Evolutionary conservation across 306 rosid species (phyloP), one percentile per base, ranked within the genome.

Genomic region (Quercus variabilis): DNA sequence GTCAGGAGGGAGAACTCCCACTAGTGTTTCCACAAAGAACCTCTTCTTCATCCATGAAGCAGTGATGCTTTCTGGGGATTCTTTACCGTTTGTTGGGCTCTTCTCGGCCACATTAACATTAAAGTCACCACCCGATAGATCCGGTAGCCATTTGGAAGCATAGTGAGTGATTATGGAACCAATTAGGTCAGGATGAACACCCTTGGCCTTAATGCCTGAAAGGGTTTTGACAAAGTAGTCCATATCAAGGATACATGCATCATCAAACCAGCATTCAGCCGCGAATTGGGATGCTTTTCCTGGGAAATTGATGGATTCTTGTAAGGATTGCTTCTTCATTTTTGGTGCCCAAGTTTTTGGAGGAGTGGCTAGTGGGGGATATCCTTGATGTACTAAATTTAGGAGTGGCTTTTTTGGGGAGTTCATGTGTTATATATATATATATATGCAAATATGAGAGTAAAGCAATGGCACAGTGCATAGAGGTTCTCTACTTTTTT

Each of bases 121-220:
- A 8, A 41, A 41, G 1, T 49, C 54, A 13, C 35, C 59, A 0
- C 81, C 85, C 20, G 93, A 89, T 77, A 95, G 83, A 51, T 95
- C 97, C 1, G 99, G 99, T 28, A 95, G 96, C 99, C 99, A 95
- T 82, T 90, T 93, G 74, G 92, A 87, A 58, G 99, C 98, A 49
- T 92, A 92, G 79, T 95, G 99, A 41, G 97, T 87, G 78, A 95
- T 92, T 21, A 95, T 81, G 23, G 98, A 95, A 69, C 94, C 96
- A 30, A 95, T 79, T 70, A 95, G 84, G 38, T 95, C 99, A 0
- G 87, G 80, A 1, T 92, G 92, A 26, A 95, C 97, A 6, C 97
- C 99, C 75, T 95, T 95, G 59, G 91, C 85, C 63, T 91, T 90
- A 59, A 95, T 93, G 75, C 89, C 91, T 41, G 96, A 73, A 35